phyloP scores from a whole-genome alignment of 2,329 filamentous ascomycete genomes.

The Diplodia mutila region DNA sequence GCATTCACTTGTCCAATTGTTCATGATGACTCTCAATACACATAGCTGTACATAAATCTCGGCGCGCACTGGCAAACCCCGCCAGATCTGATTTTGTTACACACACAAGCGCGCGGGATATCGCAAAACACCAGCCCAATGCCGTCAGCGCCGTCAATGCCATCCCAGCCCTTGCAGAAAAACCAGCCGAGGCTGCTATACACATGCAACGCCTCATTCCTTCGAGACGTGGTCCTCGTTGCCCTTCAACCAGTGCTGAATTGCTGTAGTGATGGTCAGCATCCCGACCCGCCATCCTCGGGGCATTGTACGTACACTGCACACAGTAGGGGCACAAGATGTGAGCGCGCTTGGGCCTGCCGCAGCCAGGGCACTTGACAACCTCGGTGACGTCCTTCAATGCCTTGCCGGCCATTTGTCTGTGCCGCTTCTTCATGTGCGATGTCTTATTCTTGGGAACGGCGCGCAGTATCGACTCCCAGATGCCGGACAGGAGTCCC shows the following conservation, averaged over 20 bases:
- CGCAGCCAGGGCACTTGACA: slow-evolving; percentile 88
- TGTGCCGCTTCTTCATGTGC: slow-evolving; percentile 89
- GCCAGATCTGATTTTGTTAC: slow-evolving; percentile 4
- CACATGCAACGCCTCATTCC: background rate
- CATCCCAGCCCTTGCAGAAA: background rate
- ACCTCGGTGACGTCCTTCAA: slow-evolving; percentile 86
- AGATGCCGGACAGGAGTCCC: slow-evolving; percentile 75
- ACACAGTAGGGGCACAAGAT: slow-evolving; percentile 86
- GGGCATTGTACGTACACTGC: slow-evolving; percentile 62
- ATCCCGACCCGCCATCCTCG: background rate
- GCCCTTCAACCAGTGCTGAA: slow-evolving; percentile 25
- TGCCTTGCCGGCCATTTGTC: slow-evolving; percentile 94
- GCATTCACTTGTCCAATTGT: background rate
- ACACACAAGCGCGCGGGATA: slow-evolving; percentile 7
- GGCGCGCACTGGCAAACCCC: background rate
- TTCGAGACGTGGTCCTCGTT: slow-evolving; percentile 2
- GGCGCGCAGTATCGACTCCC: slow-evolving; percentile 88
- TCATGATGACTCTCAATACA: slow-evolving; percentile 2
- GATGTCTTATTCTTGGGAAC: slow-evolving; percentile 99
- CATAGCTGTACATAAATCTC: slow-evolving; percentile 10
- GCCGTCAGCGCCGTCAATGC: slow-evolving; percentile 25
- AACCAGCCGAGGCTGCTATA: background rate
- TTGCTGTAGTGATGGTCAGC: slow-evolving; percentile 10
- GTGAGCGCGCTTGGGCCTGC: slow-evolving; percentile 85
- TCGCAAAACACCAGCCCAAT: slow-evolving; percentile 24